Conservation (phyloP, 148 eudicot species). For the Salicornia ramosissima region DNA sequence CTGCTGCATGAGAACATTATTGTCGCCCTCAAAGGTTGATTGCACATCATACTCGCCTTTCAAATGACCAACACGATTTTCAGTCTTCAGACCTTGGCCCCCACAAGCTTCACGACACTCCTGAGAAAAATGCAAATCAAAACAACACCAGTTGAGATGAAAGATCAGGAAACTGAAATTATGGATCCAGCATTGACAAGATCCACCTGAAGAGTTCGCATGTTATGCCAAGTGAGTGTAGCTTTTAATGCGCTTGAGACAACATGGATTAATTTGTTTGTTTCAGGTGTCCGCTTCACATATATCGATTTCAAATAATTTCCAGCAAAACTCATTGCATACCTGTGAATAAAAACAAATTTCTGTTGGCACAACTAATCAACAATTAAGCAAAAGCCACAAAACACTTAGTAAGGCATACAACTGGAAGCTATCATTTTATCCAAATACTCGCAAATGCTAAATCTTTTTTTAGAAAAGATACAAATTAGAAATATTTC, state of each 20-base stretch:
- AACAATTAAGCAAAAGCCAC: neutral
- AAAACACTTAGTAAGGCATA: neutral
- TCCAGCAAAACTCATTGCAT: slow-evolving; percentile 91
- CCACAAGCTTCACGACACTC: slow-evolving; percentile 99
- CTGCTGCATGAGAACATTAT: slow-evolving; percentile 99
- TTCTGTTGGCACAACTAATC: neutral
- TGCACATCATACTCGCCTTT: slow-evolving; percentile 94
- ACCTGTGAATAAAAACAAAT: slow-evolving; percentile 42
- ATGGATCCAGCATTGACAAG: neutral
- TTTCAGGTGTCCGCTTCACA: slow-evolving; percentile 76
- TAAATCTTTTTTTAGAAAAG: too few relatives aligned
- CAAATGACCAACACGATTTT: slow-evolving; percentile 79
- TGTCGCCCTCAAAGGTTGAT: slow-evolving; percentile 94
- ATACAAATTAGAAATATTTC: too few relatives aligned
- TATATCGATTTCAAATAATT: slow-evolving; percentile 71
- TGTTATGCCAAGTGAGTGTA: slow-evolving; percentile 83
- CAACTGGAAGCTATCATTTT: neutral
- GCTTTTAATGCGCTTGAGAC: slow-evolving; percentile 93
- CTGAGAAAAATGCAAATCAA: slow-evolving; percentile 26
- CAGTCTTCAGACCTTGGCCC: slow-evolving; percentile 96
- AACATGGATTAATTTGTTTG: slow-evolving; percentile 69
- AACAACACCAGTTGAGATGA: neutral
- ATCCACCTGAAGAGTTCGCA: slow-evolving; percentile 93
- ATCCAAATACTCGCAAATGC: neutral
- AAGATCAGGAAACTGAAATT: neutral